phyloP scores from a whole-genome alignment of 352 stramenopile species.

The Globisporangium nodosum region DNA sequence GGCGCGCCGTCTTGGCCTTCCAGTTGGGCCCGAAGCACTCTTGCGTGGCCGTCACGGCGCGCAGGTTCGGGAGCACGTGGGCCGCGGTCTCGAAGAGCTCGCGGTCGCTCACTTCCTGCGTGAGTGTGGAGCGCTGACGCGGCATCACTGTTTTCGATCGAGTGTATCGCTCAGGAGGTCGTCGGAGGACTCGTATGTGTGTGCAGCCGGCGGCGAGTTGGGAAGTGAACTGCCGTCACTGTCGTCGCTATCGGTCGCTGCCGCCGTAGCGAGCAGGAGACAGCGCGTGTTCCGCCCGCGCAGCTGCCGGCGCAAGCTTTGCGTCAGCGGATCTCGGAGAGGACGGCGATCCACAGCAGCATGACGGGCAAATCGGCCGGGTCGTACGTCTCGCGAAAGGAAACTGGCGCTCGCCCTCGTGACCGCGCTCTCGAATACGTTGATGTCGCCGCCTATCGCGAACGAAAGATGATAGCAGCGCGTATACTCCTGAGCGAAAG shows the following conservation, averaged over 20 bases:
- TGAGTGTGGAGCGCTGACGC: slow-evolving; percentile 9
- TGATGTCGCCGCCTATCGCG: no score
- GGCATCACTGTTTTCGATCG: not conserved
- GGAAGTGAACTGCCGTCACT: not conserved
- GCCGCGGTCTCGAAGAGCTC: slow-evolving; percentile 22
- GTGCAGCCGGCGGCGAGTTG: not conserved
- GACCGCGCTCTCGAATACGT: not conserved
- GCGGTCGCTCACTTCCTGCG: slow-evolving; percentile 23
- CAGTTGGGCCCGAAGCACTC: slow-evolving; percentile 1
- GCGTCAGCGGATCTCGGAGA: not conserved
- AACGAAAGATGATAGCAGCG: no score
- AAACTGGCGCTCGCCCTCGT: not conserved
- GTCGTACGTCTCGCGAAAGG: not conserved
- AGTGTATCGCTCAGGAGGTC: not conserved
- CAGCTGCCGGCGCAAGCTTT: not conserved
- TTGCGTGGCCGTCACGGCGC: slow-evolving; percentile 11
- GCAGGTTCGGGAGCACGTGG: slow-evolving; percentile 24
- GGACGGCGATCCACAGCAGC: not conserved
- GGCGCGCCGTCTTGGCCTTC: not conserved
- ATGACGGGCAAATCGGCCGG: not conserved
- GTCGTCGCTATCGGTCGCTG: not conserved
- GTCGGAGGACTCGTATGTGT: not conserved
- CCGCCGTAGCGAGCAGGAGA: not conserved
- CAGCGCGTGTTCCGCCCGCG: not conserved
- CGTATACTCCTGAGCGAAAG: no score